These are phyloP conservation scores for Hyphodiscus sp. DNA, from an alignment of 2,329 filamentous ascomycete genomes.

Conservation along the genomic window DNA sequence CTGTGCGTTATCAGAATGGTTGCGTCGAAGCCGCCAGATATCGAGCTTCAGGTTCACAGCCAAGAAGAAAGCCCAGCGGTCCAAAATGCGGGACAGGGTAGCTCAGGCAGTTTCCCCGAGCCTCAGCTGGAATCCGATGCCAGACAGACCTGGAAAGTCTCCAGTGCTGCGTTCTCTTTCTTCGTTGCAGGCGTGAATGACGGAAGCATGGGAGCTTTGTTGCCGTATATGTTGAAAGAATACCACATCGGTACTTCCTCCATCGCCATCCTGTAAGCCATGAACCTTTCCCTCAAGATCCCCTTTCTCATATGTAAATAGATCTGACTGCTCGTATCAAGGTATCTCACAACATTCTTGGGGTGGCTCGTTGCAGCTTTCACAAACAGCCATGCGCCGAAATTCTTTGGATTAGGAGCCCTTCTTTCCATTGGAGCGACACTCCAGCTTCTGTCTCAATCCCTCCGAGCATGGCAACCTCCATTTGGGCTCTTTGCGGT, in stretches of 20 bases:
- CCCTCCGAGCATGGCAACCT: conserved; percentile 48
- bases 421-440: conserved; percentile 50
- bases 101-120: neutral
- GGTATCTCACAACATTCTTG: conserved; percentile 49
- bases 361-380: conserved; percentile 55
- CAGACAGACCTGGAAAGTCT: conserved; percentile 37
- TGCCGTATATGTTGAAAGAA: conserved; percentile 54
- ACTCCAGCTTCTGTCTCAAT: conserved; percentile 48
- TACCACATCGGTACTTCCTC: conserved; percentile 48
- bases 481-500: conserved; percentile 50
- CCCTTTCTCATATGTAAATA: neutral
- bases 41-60: neutral
- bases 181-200: conserved; percentile 61
- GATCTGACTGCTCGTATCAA: conserved; percentile 32
- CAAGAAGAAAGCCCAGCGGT: neutral
- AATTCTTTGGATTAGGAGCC: conserved; percentile 47
- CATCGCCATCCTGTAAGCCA: conserved; percentile 42
- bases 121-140: neutral
- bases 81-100: neutral
- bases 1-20: neutral
- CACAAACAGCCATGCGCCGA: conserved; percentile 46
- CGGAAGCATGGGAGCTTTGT: conserved; percentile 54
- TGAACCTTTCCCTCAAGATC: conserved; percentile 7
- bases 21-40: neutral
- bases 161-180: conserved; percentile 54